Conservation (phyloP, 164 flowering plant genomes). For the Nymphaea colorata region DNA sequence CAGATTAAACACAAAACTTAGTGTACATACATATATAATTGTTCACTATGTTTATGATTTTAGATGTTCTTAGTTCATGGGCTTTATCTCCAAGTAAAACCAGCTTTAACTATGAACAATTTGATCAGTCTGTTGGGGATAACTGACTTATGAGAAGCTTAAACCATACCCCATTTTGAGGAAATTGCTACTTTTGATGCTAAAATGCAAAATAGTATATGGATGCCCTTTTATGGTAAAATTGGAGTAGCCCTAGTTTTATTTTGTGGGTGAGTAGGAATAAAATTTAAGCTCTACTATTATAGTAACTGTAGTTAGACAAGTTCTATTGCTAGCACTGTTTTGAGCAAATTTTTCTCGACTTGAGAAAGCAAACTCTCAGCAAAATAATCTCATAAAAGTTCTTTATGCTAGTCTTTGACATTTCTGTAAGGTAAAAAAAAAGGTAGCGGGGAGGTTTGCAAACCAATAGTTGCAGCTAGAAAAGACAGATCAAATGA, state of each 20-base stretch:
- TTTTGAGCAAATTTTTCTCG: neutral
- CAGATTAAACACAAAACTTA: no score
- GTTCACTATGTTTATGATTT: no score
- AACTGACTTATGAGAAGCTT: conserved; percentile 60
- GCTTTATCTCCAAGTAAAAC: no score
- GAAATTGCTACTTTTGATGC: conserved; percentile 70
- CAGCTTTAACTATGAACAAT: conserved; percentile 65
- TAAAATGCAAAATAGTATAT: conserved; percentile 79
- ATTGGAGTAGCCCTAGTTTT: neutral
- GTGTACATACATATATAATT: no score
- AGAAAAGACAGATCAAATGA: no score
- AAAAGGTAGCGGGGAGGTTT: no score
- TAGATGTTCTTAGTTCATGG: no score
- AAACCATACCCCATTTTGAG: conserved; percentile 76
- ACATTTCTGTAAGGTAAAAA: no score
- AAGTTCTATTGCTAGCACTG: neutral
- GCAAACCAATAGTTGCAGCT: no score
- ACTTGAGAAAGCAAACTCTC: no score
- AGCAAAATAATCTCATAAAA: no score
- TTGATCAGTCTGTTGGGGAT: conserved; percentile 77
- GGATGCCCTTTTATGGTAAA: neutral
- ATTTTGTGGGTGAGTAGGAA: neutral
- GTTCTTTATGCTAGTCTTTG: no score
- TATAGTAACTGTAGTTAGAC: neutral
- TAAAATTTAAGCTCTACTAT: neutral